Base-by-base conservation (phyloP, 139 green algal species). In the Nannochloris sp. region DNA sequence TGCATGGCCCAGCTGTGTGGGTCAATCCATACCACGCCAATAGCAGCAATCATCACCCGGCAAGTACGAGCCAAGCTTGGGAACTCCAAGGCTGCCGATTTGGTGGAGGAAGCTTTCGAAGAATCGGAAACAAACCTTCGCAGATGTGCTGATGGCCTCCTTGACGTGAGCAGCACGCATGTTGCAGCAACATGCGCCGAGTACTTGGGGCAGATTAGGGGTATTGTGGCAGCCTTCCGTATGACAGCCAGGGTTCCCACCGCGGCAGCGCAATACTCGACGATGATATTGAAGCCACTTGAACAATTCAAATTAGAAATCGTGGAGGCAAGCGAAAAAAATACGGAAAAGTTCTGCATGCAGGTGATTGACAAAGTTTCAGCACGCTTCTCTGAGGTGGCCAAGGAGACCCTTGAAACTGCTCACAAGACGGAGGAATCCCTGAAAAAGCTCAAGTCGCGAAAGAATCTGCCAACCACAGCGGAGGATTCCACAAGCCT, bases 161-260 rank as follows among this genome's bases (percentile, higher is more conserved):
- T 57, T 55, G 37, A 30, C 0, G 61, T 51, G 9, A 53, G 71
- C 31, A 71, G 51, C 8, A 67, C 72, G 13, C 45, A 51, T 12
- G 29, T 80, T 28, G 49, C n/a, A 2, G 65, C 71, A 30, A 57
- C 58, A 29, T 73, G 73, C 17, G 49, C 61, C 9, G 67, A 45
- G 14, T 75, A 59, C 48, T 55, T 82, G 6, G 62, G 65, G 17
- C 90, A 97, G 77, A 73, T 97, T 51, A 83, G 89, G 40, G 90
- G 89, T 67, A 95, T 97, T 70, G 91, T 89, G 3, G 85, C 91
- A 2, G 93, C 84, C 1, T 97, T 95, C 79, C 79, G 91, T 46
- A 94, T 96, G 85, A 95, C 89, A 12, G 80, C 78, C 30, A 87
- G 89, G 67, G 69, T 76, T 49, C 91, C 91, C 45, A 88, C 72